These are phyloP conservation scores for Microbotryomycetes sp. DNA, from an alignment of 1,284 basidiomycete genomes.

Conservation along the genomic window DNA sequence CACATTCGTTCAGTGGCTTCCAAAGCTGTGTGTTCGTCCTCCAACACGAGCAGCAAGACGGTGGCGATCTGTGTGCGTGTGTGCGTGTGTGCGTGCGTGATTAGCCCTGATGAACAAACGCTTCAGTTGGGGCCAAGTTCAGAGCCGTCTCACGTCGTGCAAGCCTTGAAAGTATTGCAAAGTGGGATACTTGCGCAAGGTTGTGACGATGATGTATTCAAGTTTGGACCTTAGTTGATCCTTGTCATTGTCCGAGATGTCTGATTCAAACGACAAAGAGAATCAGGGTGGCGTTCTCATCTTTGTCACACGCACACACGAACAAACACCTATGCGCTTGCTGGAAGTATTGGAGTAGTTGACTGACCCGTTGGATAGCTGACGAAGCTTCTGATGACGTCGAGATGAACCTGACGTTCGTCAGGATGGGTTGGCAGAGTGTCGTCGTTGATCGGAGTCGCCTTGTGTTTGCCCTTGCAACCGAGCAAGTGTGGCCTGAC, in stretches of 20 bases:
- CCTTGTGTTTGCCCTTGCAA: not conserved
- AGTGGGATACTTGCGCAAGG: slow-evolving; percentile 33
- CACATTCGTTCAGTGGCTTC: slow-evolving; percentile 26
- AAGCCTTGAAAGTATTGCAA: slow-evolving; percentile 40
- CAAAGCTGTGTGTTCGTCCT: slow-evolving; percentile 27
- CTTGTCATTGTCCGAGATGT: slow-evolving; percentile 21
- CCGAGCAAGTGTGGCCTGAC: slow-evolving; percentile 22
- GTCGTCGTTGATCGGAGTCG: slow-evolving; percentile 1
- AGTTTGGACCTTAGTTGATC: slow-evolving; percentile 28
- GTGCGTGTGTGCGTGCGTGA: not conserved
- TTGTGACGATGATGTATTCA: slow-evolving; percentile 31
- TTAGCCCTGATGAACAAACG: too few species aligned
- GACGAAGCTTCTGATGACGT: slow-evolving; percentile 38
- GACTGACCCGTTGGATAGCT: slow-evolving; percentile 34
- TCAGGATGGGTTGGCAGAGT: not conserved
- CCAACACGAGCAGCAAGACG: slow-evolving; percentile 34
- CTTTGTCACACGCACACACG: too few species aligned
- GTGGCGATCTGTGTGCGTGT: slow-evolving; percentile 35
- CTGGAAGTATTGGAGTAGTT: too few species aligned
- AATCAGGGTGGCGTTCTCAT: not conserved
- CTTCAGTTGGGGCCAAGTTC: too few species aligned
- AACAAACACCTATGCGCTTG: too few species aligned
- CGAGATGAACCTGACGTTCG: slow-evolving; percentile 37
- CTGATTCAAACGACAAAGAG: slow-evolving; percentile 9
- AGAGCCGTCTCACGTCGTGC: slow-evolving; percentile 19